Percentiles rank a stretch among this genome's conserved stretches.
Evolutionary conservation across 768 basidiomycete species (phyloP).

Genomic region (Lyophyllum semitale): DNA sequence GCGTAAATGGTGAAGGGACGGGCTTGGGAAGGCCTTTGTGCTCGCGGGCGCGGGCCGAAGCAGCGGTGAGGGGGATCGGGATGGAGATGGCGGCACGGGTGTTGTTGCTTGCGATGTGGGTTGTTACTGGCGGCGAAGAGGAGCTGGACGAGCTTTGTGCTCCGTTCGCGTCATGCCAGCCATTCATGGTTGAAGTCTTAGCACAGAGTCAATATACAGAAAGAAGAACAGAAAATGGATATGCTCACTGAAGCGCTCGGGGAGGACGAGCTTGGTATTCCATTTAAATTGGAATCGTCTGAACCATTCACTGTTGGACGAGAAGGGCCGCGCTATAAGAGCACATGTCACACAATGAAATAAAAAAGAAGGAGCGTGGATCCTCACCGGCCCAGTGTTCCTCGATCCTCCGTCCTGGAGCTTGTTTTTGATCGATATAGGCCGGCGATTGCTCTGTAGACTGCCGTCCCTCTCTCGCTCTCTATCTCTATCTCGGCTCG

Average conservation of each 20-base stretch:
- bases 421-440: slow-evolving; percentile 42
- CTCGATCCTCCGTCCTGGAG: slow-evolving; percentile 22
- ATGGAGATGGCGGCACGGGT: slow-evolving; percentile 30
- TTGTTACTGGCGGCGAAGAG: slow-evolving; percentile 10
- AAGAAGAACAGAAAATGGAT: neutral
- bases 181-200: neutral
- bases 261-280: neutral
- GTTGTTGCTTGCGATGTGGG: slow-evolving; percentile 12
- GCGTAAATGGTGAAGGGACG: slow-evolving; percentile 24
- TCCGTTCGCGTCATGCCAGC: neutral
- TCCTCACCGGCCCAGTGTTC: slow-evolving; percentile 22
- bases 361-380: neutral
- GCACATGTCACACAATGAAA: slow-evolving; percentile 13
- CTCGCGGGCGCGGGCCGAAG: slow-evolving; percentile 20
- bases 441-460: slow-evolving; percentile 31
- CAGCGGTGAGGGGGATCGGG: slow-evolving; percentile 12
- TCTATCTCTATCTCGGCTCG: neutral
- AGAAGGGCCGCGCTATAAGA: slow-evolving; percentile 23
- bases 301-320: slow-evolving; percentile 28
- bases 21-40: slow-evolving; percentile 21
- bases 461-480: neutral
- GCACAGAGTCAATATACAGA: neutral
- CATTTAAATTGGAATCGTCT: slow-evolving; percentile 10
- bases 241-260: neutral
- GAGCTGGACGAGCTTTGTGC: slow-evolving; percentile 23